Conservation (phyloP, 2,329 filamentous ascomycete species). For the Ceratocystis ficicola region DNA sequence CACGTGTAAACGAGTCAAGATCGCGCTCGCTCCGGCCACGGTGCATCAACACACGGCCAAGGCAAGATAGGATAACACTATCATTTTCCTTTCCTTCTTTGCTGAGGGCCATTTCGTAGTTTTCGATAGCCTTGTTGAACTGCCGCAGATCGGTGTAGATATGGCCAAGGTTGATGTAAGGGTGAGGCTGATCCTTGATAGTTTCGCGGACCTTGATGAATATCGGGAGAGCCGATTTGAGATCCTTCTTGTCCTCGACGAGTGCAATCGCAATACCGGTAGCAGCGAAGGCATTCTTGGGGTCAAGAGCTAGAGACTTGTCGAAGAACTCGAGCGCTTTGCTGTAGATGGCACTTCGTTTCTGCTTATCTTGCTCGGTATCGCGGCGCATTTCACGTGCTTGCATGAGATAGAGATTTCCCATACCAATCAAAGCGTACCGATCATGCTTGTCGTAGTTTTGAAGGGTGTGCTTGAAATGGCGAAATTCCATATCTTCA, state of each 20-base stretch:
- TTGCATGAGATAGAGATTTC: conserved; percentile 74
- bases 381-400: conserved; percentile 91
- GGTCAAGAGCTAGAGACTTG: conserved; percentile 88
- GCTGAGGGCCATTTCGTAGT: conserved; percentile 74
- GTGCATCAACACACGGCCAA: conserved; percentile 77
- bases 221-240: conserved; percentile 67
- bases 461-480: conserved; percentile 93
- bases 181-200: conserved; percentile 63
- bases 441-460: conserved; percentile 93
- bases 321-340: conserved; percentile 97
- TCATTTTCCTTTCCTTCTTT: conserved; percentile 66
- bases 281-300: conserved; percentile 89
- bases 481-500: conserved; percentile 82
- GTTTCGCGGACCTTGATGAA: conserved; percentile 87
- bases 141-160: conserved; percentile 84
- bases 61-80: conserved; percentile 66
- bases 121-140: conserved; percentile 82
- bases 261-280: conserved; percentile 92
- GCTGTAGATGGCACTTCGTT: conserved; percentile 72
- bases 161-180: conserved; percentile 88
- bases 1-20: conserved; percentile 44
- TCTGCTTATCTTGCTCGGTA: conserved; percentile 80
- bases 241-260: conserved; percentile 87
- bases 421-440: conserved; percentile 95
- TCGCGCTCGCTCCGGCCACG: conserved; percentile 55